These are phyloP conservation scores for Malassezia slooffiae DNA, from an alignment of 1,284 basidiomycete species.

Conservation along the genomic window DNA sequence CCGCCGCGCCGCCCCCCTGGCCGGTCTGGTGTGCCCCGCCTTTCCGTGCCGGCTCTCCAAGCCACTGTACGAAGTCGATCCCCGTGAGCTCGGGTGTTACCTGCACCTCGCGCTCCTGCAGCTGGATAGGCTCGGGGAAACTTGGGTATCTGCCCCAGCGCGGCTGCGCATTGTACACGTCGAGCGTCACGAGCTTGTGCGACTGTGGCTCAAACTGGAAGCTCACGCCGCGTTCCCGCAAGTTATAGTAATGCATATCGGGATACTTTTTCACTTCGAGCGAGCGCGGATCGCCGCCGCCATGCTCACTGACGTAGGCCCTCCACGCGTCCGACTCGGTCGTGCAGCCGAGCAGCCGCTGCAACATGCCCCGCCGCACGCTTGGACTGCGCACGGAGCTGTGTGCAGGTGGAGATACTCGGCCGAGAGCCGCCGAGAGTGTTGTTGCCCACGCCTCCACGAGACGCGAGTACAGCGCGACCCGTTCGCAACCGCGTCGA, in stretches of 20 bases:
- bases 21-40: too few species aligned
- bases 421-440: too few species aligned
- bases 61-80: constrained; percentile 1
- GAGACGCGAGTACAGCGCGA: too few species aligned
- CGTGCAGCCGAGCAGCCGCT: neutral
- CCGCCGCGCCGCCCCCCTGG: neutral
- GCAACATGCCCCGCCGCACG: too few species aligned
- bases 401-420: too few species aligned
- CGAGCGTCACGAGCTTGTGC: neutral
- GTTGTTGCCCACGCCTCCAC: too few species aligned
- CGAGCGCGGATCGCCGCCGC: too few species aligned
- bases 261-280: neutral
- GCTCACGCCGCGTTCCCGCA: constrained; percentile 1
- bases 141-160: constrained; percentile 2
- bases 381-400: too few species aligned
- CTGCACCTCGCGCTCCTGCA: neutral
- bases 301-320: neutral
- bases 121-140: constrained; percentile 1
- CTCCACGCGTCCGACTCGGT: neutral
- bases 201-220: constrained; percentile 5
- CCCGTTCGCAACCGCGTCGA: neutral
- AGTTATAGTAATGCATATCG: constrained; percentile 6
- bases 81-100: neutral
- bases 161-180: constrained; percentile 10
- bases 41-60: constrained; percentile 12